These are phyloP conservation scores for Yamadazyma scolyti DNA, from an alignment of 805 yeast genomes.

Conservation along the genomic window DNA sequence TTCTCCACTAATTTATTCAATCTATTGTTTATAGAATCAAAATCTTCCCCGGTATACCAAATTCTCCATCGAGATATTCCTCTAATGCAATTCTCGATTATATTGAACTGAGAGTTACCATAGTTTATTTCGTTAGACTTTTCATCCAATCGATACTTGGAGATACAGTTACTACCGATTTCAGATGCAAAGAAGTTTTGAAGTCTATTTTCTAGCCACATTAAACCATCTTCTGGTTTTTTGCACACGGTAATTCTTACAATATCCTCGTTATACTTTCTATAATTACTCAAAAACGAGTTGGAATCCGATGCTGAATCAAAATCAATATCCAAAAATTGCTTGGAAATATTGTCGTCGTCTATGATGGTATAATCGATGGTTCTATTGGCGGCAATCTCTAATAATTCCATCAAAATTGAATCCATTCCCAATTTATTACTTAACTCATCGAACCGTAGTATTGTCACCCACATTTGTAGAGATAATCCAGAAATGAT, in stretches of 20 bases:
- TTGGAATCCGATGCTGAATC: slow-evolving; percentile 79
- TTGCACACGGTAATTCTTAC: slow-evolving; percentile 85
- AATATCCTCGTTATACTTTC: slow-evolving; percentile 84
- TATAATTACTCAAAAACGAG: slow-evolving; percentile 74
- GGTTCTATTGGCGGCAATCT: slow-evolving; percentile 73
- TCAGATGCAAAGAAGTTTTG: slow-evolving; percentile 69
- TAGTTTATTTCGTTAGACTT: slow-evolving; percentile 64
- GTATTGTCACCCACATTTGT: slow-evolving; percentile 90
- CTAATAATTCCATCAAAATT: slow-evolving; percentile 65
- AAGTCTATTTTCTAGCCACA: slow-evolving; percentile 75
- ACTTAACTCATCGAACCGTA: slow-evolving; percentile 74
- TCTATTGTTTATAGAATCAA: slow-evolving; percentile 50
- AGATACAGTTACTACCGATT: slow-evolving; percentile 62
- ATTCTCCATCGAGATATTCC: slow-evolving; percentile 95
- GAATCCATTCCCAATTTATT: slow-evolving; percentile 52
- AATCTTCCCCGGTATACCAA: slow-evolving; percentile 68
- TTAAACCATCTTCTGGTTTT: slow-evolving; percentile 73
- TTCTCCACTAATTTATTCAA: slow-evolving; percentile 57
- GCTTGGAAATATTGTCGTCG: slow-evolving; percentile 60
- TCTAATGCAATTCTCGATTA: slow-evolving; percentile 84
- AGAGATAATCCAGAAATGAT: slow-evolving; percentile 87
- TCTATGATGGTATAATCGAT: slow-evolving; percentile 67
- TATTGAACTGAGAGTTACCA: slow-evolving; percentile 78
- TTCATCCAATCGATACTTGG: slow-evolving; percentile 51
- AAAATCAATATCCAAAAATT: slow-evolving; percentile 78